These are phyloP conservation scores for Aspergillus tamarii DNA, from an alignment of 2,329 filamentous ascomycete species.

Conservation along the genomic window DNA sequence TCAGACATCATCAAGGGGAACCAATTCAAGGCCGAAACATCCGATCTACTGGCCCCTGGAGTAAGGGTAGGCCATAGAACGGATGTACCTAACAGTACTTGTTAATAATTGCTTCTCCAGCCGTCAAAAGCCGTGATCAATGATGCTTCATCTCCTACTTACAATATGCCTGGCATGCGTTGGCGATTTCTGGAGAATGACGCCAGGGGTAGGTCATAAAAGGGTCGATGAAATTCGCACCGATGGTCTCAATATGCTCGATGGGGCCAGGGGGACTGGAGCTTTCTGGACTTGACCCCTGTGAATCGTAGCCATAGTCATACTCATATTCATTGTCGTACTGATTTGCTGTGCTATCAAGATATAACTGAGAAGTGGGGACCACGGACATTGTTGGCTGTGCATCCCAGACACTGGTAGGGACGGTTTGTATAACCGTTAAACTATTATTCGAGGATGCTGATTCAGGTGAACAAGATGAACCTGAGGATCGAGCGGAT, in stretches of 20 bases:
- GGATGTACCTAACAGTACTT: background rate
- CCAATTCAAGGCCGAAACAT: constrained; percentile 25
- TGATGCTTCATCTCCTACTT: constrained; percentile 10
- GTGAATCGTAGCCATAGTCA: background rate
- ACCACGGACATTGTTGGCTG: background rate
- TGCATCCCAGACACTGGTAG: background rate
- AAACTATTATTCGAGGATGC: background rate
- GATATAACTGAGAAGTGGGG: background rate
- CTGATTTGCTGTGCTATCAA: too few species aligned
- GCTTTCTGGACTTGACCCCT: constrained; percentile 2
- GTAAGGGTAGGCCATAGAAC: constrained; percentile 35
- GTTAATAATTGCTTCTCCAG: background rate
- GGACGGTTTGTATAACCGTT: background rate
- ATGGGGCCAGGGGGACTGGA: constrained; percentile 2
- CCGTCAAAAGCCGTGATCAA: background rate
- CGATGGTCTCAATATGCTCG: constrained; percentile 23
- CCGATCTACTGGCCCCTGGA: constrained; percentile 16
- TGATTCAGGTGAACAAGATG: background rate
- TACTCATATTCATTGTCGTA: background rate
- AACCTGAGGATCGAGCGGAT: background rate
- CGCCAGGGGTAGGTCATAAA: constrained; percentile 30
- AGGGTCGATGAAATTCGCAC: constrained; percentile 31
- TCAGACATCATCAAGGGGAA: constrained; percentile 35
- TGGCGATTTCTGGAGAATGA: constrained; percentile 27
- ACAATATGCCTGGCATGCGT: constrained; percentile 33